A percentile compares a stretch with the other conserved stretches of the same genome.
phyloP scores from a whole-genome alignment of 2,329 filamentous ascomycete species.

The Verticillium zaregamsianum region DNA sequence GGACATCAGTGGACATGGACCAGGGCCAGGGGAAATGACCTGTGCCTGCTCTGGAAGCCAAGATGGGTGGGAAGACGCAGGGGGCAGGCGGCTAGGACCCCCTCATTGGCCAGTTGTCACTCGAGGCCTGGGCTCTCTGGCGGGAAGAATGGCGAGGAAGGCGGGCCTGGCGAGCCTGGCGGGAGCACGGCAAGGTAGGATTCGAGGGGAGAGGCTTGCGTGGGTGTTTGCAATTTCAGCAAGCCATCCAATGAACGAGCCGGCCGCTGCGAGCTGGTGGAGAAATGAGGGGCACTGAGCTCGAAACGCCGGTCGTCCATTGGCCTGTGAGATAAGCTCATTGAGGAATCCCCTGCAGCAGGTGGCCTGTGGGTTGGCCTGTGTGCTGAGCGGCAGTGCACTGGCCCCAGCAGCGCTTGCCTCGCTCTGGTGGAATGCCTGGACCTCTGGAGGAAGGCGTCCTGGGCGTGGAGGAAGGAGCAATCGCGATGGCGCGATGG shows the following conservation, averaged over 20 bases:
- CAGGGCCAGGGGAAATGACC: constrained; percentile 3
- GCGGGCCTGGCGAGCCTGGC: neutral
- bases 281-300: neutral
- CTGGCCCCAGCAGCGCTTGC: neutral
- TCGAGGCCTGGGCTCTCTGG: neutral
- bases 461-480: neutral
- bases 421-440: neutral
- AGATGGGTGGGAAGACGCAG: neutral
- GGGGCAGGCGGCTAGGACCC: neutral
- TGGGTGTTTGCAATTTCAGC: constrained; percentile 3
- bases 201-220: neutral
- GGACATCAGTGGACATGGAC: neutral
- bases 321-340: neutral
- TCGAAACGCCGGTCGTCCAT: neutral
- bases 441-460: neutral
- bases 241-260: neutral
- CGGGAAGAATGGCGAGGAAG: neutral
- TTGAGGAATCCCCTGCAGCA: neutral
- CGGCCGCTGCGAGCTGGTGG: neutral
- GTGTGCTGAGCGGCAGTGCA: neutral
- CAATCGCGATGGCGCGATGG: neutral
- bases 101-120: neutral
- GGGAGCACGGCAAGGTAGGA: neutral
- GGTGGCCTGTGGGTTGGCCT: neutral
- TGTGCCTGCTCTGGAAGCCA: neutral